Conservation (phyloP, 345 rosid species). For the Ceriops decandra region DNA sequence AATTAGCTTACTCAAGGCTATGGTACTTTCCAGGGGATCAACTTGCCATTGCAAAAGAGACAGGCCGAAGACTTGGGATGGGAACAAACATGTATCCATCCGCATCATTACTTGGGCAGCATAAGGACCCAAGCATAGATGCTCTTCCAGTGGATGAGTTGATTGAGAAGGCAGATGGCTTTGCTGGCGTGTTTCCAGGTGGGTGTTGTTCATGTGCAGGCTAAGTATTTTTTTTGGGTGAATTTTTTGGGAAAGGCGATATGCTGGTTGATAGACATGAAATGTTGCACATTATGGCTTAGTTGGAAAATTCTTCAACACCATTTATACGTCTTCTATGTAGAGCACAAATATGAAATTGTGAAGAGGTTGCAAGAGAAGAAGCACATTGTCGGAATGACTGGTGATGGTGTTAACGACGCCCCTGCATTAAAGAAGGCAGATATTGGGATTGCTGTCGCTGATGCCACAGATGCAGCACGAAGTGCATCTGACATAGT, state of each 20-base stretch:
- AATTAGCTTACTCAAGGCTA: background rate
- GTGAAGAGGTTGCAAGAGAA: constrained; percentile 86
- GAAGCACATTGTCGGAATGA: constrained; percentile 90
- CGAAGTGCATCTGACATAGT: constrained; percentile 75
- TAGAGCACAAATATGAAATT: constrained; percentile 95
- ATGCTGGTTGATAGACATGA: too few relatives aligned
- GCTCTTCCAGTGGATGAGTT: constrained; percentile 75
- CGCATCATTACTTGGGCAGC: constrained; percentile 67
- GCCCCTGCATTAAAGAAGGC: constrained; percentile 97
- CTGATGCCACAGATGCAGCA: constrained; percentile 92
- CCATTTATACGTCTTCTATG: background rate
- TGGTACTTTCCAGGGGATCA: constrained; percentile 46
- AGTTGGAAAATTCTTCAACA: background rate
- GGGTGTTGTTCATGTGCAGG: background rate
- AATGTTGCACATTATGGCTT: too few relatives aligned
- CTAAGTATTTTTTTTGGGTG: too few relatives aligned
- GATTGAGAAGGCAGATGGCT: constrained; percentile 91
- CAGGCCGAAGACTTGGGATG: constrained; percentile 94
- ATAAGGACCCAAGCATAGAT: constrained; percentile 60
- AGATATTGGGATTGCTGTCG: constrained; percentile 92
- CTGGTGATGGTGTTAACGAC: constrained; percentile 95
- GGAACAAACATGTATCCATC: constrained; percentile 97
- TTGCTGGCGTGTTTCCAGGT: constrained; percentile 98
- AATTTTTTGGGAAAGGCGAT: too few relatives aligned
- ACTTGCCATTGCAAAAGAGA: constrained; percentile 89